Evolutionary conservation across 306 rosid genomes (phyloP), one percentile per base, ranked within the genome.

Genomic region (Quercus agrifolia): DNA sequence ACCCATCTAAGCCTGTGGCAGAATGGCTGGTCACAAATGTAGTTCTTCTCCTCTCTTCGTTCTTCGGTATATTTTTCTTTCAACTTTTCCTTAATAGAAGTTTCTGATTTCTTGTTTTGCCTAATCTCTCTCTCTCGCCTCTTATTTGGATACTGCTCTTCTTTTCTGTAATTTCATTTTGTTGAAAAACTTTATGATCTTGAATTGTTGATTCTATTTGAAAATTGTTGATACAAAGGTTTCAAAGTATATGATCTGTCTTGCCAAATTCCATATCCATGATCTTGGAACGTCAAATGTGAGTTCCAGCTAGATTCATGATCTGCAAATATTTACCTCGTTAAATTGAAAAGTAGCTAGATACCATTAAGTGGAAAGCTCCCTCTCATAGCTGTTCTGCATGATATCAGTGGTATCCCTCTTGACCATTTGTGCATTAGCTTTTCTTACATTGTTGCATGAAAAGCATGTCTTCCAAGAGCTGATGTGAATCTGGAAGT

Each of bases 291-390:
- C 89, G 63, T 89, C 76, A 23, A 89, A 90, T 85, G 54, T 41
- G 98, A 97, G 61, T 83, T 74, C 71, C 71, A 14, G 75, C 96
- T 94, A 64, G 98, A 89, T 62, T 81, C 89, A 61, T 94, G 89
- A 35, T 92, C 98, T 49, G 98, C 97, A 83, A 94, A 94, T 81
- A 92, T 76, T 96, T 90, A 75, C 94, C 96, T 92, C 97, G 35
- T 92, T 94, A 57, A 94, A 94, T 85, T 94, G 97, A 72, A 72
- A 94, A 94, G 85, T 92, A 94, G 49, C 46, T 41, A 41, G 46
- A 97, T 94, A 28, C 98, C 97, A 59, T 94, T 94, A 57, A 92
- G 91, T 21, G 97, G 97, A 84, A 90, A 90, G 89, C 97, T 94
- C 74, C 98, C 97, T 74, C 90, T 89, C 78, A 85, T 90, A 67